phyloP scores from a whole-genome alignment of 169 alveolate species.

The Eimeria sp. region DNA sequence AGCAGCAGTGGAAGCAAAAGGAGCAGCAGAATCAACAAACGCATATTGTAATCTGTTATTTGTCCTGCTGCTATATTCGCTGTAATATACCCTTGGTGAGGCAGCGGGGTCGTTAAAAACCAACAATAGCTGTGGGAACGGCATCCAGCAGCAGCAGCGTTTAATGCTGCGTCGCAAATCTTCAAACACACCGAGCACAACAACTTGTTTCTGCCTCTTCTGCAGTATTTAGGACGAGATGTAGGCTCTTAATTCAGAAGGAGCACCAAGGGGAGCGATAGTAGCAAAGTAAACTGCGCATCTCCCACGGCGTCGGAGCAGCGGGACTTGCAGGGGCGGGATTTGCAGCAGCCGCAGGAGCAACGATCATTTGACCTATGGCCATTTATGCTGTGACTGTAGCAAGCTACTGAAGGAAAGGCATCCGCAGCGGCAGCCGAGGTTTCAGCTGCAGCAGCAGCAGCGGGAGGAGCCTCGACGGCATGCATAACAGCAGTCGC shows the following conservation, averaged over 20 bases:
- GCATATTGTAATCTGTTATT: neutral
- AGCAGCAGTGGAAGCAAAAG: slow-evolving; percentile 14
- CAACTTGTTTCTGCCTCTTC: neutral
- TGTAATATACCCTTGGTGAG: neutral
- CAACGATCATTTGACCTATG: neutral
- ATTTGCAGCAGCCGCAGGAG: neutral
- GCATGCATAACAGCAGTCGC: neutral
- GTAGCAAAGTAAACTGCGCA: neutral
- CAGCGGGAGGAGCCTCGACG: neutral
- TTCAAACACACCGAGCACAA: neutral
- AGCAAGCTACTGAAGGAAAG: neutral
- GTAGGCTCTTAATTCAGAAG: neutral
- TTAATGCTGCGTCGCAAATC: slow-evolving; percentile 3
- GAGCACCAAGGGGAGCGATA: neutral
- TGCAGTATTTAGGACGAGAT: neutral
- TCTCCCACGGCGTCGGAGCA: neutral
- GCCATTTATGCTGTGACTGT: neutral
- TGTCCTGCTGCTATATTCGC: neutral
- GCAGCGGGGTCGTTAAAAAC: neutral
- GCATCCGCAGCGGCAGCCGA: neutral
- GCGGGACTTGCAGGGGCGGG: slow-evolving; percentile 5
- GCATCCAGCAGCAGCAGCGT: slow-evolving; percentile 13
- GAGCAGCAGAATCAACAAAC: neutral
- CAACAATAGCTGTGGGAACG: neutral
- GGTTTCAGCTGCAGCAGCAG: neutral